phyloP scores from a whole-genome alignment of 2,329 filamentous ascomycete genomes.

The Leptographium wingfieldii region DNA sequence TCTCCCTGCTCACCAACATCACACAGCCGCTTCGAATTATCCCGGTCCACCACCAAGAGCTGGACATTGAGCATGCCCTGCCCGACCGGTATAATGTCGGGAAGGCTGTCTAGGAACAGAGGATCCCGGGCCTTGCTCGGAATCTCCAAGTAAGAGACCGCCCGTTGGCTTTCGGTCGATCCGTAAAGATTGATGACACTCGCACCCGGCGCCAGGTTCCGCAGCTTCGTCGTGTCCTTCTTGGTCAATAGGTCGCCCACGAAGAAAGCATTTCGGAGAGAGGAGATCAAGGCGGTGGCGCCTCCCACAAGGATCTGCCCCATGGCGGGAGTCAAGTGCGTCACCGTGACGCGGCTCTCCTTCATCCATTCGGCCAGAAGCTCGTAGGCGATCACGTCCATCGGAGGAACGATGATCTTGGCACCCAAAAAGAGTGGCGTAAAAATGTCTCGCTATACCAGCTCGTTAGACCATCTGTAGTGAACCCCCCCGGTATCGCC shows the following conservation, averaged over 20 bases:
- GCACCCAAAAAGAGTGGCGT: conserved; percentile 81
- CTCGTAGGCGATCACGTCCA: conserved; percentile 79
- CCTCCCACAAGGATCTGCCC: conserved; percentile 87
- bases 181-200: conserved; percentile 80
- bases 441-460: conserved; percentile 59
- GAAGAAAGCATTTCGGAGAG: conserved; percentile 71
- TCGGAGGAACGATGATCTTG: conserved; percentile 62
- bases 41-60: conserved; percentile 67
- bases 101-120: conserved; percentile 27
- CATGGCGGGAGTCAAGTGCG: conserved; percentile 92
- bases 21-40: conserved; percentile 55
- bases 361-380: conserved; percentile 80
- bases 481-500: not conserved
- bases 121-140: conserved; percentile 53
- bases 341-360: conserved; percentile 60
- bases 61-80: conserved; percentile 83
- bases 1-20: conserved; percentile 73
- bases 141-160: conserved; percentile 74
- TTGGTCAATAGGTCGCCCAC: conserved; percentile 86
- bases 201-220: conserved; percentile 60
- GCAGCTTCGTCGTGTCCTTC: conserved; percentile 66
- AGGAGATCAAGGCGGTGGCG: conserved; percentile 62
- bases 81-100: conserved; percentile 69
- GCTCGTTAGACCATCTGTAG: not conserved
- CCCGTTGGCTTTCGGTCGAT: conserved; percentile 71